Percentiles rank a stretch among this genome's conserved stretches.
phyloP scores from a whole-genome alignment of 2,329 filamentous ascomycete species.

The Phoma sp. region DNA sequence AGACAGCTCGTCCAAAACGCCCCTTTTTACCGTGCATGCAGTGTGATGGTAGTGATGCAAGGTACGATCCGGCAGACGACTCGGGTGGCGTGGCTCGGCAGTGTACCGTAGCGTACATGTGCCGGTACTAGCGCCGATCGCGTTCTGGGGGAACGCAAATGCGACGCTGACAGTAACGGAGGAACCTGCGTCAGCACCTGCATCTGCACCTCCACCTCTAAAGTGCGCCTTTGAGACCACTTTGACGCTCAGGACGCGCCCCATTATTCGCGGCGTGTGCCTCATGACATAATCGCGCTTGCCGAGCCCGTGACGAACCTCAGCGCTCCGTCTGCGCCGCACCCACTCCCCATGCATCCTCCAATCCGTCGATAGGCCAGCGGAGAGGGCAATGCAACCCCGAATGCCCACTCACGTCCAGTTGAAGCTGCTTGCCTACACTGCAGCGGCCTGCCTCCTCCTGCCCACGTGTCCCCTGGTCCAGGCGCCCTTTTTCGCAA shows the following conservation, averaged over 20 bases:
- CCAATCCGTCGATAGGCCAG: slow-evolving; percentile 28
- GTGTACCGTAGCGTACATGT: background rate
- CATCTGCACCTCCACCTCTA: background rate
- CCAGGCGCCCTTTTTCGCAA: slow-evolving; percentile 61
- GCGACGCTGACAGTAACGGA: background rate
- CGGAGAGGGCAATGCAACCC: slow-evolving; percentile 49
- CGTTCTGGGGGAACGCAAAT: background rate
- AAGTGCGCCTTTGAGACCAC: background rate
- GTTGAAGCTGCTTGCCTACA: slow-evolving; percentile 72
- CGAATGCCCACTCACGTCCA: slow-evolving; percentile 70
- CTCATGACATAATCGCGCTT: slow-evolving; percentile 12
- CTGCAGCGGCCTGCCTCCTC: slow-evolving; percentile 66
- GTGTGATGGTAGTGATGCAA: background rate
- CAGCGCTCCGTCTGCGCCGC: slow-evolving; percentile 27
- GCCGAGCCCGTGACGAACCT: slow-evolving; percentile 11
- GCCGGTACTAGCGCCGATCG: slow-evolving; percentile 7
- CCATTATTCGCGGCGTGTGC: background rate
- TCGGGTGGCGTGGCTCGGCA: slow-evolving; percentile 5
- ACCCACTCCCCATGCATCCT: slow-evolving; percentile 25
- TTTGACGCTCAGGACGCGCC: background rate
- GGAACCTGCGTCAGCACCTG: background rate
- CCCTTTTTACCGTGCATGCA: background rate
- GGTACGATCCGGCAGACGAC: background rate
- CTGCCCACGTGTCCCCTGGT: slow-evolving; percentile 67
- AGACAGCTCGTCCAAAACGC: too few relatives aligned